These are phyloP conservation scores for Pythium sp. DNA, from an alignment of 352 stramenopile genomes.

Conservation along the genomic window DNA sequence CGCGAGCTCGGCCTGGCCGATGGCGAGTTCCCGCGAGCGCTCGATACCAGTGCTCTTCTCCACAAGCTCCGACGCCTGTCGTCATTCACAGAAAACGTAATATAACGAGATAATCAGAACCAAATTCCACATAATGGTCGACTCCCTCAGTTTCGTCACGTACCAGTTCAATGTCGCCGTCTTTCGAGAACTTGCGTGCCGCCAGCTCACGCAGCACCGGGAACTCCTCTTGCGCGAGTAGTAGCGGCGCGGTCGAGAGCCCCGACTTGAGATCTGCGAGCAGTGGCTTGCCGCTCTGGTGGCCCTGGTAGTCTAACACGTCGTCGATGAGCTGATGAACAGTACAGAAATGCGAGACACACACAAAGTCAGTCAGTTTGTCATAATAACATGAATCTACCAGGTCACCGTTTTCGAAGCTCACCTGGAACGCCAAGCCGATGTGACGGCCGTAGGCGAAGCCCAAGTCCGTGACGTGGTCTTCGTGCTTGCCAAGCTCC, in stretches of 20 bases:
- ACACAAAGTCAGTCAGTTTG: background rate
- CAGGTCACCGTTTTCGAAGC: background rate
- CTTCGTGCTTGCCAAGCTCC: slow-evolving; percentile 90
- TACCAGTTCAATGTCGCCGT: slow-evolving; percentile 91
- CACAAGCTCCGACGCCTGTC: slow-evolving; percentile 83
- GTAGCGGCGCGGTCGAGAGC: slow-evolving; percentile 95
- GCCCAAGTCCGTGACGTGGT: slow-evolving; percentile 76
- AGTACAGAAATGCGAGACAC: too few species aligned
- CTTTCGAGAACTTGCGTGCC: slow-evolving; percentile 89
- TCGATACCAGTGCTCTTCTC: slow-evolving; percentile 90
- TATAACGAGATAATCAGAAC: slow-evolving; percentile 9
- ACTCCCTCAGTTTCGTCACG: slow-evolving; percentile 19
- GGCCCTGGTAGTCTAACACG: slow-evolving; percentile 97
- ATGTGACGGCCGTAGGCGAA: slow-evolving; percentile 98
- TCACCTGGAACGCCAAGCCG: slow-evolving; percentile 97
- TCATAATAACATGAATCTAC: too few species aligned
- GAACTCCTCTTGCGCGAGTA: slow-evolving; percentile 95
- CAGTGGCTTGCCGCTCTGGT: slow-evolving; percentile 92
- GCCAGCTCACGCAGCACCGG: slow-evolving; percentile 88
- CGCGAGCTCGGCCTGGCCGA: slow-evolving; percentile 94
- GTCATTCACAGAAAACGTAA: slow-evolving; percentile 4
- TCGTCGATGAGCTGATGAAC: slow-evolving; percentile 96
- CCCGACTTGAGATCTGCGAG: slow-evolving; percentile 95
- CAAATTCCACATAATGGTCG: slow-evolving; percentile 13
- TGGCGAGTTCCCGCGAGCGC: slow-evolving; percentile 93